A percentile compares a stretch with the other conserved stretches of the same genome.
phyloP scores from a whole-genome alignment of 2,329 filamentous ascomycete genomes.

The Escovopsis sp. region DNA sequence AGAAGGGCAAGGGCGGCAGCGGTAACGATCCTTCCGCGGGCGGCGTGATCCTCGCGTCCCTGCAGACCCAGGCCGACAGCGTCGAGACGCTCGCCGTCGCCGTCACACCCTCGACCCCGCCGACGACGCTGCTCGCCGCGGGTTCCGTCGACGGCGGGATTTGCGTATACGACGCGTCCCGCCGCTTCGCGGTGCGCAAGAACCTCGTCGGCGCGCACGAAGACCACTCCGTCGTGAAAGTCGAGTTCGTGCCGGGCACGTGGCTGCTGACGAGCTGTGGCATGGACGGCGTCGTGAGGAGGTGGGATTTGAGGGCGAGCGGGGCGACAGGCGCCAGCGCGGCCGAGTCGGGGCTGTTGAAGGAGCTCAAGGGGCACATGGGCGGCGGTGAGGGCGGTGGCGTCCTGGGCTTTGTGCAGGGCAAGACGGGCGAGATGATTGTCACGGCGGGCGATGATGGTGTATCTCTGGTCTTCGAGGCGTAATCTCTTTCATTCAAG shows the following conservation, averaged over 20 bases:
- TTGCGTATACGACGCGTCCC: constrained; percentile 71
- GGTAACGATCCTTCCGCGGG: constrained; percentile 24
- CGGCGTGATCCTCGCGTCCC: constrained; percentile 59
- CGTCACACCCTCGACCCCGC: constrained; percentile 22
- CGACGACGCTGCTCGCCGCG: constrained; percentile 44
- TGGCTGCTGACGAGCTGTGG: constrained; percentile 78
- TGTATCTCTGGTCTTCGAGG: constrained; percentile 52
- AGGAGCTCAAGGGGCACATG: constrained; percentile 83
- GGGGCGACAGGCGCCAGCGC: constrained; percentile 16
- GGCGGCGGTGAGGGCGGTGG: constrained; percentile 77
- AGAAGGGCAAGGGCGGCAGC: constrained; percentile 10
- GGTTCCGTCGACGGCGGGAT: constrained; percentile 65
- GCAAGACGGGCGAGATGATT: constrained; percentile 55
- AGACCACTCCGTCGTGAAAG: constrained; percentile 79
- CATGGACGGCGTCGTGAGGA: constrained; percentile 78
- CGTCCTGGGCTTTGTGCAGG: constrained; percentile 81
- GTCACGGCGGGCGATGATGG: constrained; percentile 87
- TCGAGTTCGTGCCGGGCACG: constrained; percentile 60
- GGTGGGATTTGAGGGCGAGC: constrained; percentile 66
- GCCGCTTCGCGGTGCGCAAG: constrained; percentile 74
- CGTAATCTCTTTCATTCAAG: constrained; percentile 15
- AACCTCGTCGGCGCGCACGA: constrained; percentile 74
- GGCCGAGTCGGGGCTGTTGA: constrained; percentile 51
- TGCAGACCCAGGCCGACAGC: constrained; percentile 62
- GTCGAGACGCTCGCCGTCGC: constrained; percentile 64